Conservation (phyloP, 352 stramenopile genomes). For the Halophytophthora polymorphica region DNA sequence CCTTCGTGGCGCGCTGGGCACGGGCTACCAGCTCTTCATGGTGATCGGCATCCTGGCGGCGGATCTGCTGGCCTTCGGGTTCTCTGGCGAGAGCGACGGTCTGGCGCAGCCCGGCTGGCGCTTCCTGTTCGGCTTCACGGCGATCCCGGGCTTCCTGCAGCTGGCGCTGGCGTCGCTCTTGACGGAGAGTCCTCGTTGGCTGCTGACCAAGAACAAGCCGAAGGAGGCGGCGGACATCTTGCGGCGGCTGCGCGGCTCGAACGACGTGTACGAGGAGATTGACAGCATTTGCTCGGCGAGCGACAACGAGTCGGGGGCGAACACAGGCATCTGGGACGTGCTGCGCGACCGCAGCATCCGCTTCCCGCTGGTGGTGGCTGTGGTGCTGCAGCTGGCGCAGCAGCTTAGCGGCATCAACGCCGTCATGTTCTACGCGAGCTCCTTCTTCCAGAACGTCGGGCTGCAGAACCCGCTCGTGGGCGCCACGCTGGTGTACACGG, state of each 20-base stretch:
- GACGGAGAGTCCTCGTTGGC: constrained; percentile 66
- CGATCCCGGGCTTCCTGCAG: constrained; percentile 48
- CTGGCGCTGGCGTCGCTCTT: constrained; percentile 45
- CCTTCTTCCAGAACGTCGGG: constrained; percentile 63
- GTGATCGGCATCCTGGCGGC: constrained; percentile 52
- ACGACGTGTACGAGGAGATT: constrained; percentile 66
- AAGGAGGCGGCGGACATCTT: constrained; percentile 56
- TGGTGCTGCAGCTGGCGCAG: constrained; percentile 63
- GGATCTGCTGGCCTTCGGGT: constrained; percentile 52
- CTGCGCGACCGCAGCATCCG: constrained; percentile 50
- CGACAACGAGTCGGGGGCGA: constrained; percentile 49
- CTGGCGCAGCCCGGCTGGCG: constrained; percentile 53
- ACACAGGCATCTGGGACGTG: constrained; percentile 49
- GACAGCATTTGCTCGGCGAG: constrained; percentile 65
- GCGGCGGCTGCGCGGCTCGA: constrained; percentile 40
- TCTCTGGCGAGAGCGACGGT: constrained; percentile 44
- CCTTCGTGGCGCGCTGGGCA: constrained; percentile 57
- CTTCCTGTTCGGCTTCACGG: constrained; percentile 64
- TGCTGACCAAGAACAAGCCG: constrained; percentile 52
- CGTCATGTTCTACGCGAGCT: constrained; percentile 80
- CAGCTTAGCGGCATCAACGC: constrained; percentile 75
- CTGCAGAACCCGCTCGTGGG: constrained; percentile 57
- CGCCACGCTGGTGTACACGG: constrained; percentile 55
- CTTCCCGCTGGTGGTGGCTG: constrained; percentile 52
- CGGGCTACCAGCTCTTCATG: constrained; percentile 67